Evolutionary conservation across 2,329 filamentous ascomycete species (phyloP).

Genomic region (Colletotrichum horii): DNA sequence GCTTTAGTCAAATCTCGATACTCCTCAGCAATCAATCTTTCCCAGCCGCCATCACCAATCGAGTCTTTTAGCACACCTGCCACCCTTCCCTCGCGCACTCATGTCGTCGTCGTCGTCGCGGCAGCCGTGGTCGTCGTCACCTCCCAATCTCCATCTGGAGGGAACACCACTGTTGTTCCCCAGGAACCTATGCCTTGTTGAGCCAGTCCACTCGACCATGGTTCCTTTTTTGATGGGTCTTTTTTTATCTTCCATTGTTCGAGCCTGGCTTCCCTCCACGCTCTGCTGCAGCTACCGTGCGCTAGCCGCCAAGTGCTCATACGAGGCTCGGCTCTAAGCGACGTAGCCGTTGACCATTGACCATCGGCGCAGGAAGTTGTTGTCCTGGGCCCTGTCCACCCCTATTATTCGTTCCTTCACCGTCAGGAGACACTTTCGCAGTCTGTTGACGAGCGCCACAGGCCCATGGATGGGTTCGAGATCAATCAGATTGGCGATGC

Average conservation of each 20-base stretch:
- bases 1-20: slow-evolving; percentile 9
- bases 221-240: not conserved
- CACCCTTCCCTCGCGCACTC: not conserved
- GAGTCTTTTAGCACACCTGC: not conserved
- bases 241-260: not conserved
- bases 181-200: not conserved
- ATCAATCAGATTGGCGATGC: slow-evolving; percentile 4
- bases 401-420: not conserved
- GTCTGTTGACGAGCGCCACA: not conserved
- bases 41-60: not conserved
- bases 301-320: not conserved
- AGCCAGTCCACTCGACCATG: not conserved
- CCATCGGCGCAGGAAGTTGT: not conserved
- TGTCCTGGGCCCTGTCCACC: not conserved
- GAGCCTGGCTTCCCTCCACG: not conserved
- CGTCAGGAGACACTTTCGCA: not conserved
- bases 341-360: not conserved
- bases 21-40: not conserved
- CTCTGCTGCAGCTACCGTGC: not conserved
- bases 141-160: not conserved
- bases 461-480: not conserved
- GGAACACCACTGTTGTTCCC: not conserved
- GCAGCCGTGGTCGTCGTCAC: not conserved
- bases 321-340: not conserved
- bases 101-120: not conserved